Conservation (phyloP, 257 asterid genomes). For the Striga asiatica region DNA sequence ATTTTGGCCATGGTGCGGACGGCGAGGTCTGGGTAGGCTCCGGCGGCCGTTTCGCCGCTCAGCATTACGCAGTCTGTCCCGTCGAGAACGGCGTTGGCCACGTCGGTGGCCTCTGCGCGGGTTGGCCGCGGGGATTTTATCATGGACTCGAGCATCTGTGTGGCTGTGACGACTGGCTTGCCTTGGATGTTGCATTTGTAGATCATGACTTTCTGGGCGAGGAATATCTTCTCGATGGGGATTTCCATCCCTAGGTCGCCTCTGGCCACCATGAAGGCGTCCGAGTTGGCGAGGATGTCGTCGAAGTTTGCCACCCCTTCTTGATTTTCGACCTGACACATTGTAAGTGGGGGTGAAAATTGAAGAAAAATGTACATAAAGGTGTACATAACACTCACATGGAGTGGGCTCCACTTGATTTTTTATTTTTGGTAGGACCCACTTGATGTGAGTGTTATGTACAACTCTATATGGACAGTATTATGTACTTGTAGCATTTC, state of each 20-base stretch:
- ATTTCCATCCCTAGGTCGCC: background rate
- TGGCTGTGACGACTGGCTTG: background rate
- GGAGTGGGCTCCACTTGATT: too few species aligned
- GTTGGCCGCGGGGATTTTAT: background rate
- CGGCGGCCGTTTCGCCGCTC: background rate
- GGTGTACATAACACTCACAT: too few species aligned
- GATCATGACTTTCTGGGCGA: background rate
- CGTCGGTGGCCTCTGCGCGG: conserved; percentile 2
- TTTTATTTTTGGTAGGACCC: too few species aligned
- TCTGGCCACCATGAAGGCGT: background rate
- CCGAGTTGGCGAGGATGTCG: background rate
- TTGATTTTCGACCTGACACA: background rate
- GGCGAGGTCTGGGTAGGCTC: background rate
- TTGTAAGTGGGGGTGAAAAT: background rate
- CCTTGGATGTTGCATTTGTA: background rate
- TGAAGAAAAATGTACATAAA: too few species aligned
- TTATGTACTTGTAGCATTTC: too few species aligned
- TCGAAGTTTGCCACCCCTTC: background rate
- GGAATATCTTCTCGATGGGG: background rate
- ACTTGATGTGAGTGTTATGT: too few species aligned
- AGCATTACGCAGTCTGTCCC: background rate
- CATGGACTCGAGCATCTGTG: background rate
- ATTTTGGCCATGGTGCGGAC: background rate
- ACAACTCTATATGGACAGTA: too few species aligned
- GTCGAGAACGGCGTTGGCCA: background rate